phyloP scores from a whole-genome alignment of 345 rosid species.

The Gossypium australe region DNA sequence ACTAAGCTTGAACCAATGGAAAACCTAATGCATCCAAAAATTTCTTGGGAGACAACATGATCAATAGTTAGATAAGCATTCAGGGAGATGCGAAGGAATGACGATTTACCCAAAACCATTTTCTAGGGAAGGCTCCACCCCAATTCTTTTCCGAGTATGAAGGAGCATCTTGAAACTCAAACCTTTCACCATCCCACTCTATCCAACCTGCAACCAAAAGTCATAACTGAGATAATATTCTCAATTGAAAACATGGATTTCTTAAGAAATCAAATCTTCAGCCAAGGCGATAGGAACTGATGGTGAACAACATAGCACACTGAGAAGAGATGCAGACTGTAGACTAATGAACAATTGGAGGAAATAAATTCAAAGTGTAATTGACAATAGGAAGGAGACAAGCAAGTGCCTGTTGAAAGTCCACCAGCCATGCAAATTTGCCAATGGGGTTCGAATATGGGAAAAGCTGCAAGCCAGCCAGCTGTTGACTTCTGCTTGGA shows the following conservation, averaged over 20 bases:
- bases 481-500: conserved; percentile 83
- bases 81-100: conserved; percentile 12
- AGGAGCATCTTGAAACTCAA: conserved; percentile 84
- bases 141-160: conserved; percentile 97
- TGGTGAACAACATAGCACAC: not conserved
- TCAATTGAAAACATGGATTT: not conserved
- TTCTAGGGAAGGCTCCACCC: conserved; percentile 97
- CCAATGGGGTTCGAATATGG: conserved; percentile 99
- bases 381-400: conserved; percentile 16
- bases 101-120: conserved; percentile 91
- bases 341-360: not conserved
- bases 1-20: conserved; percentile 6
- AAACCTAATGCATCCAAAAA: not conserved
- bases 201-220: conserved; percentile 72
- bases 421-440: conserved; percentile 98
- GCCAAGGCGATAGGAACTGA: not conserved
- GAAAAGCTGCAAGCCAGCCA: conserved; percentile 96
- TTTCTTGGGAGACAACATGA: not conserved
- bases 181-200: conserved; percentile 92
- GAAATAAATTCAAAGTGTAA: not conserved
- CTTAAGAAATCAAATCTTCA: conserved; percentile 11
- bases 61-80: conserved; percentile 14
- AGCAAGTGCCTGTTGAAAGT: conserved; percentile 77
- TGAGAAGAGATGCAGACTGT: not conserved
- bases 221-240: conserved; percentile 13